Evolutionary conservation across 352 stramenopile species (phyloP), one percentile per base, ranked within the genome.

Genomic region (Peronospora belbahrii): DNA sequence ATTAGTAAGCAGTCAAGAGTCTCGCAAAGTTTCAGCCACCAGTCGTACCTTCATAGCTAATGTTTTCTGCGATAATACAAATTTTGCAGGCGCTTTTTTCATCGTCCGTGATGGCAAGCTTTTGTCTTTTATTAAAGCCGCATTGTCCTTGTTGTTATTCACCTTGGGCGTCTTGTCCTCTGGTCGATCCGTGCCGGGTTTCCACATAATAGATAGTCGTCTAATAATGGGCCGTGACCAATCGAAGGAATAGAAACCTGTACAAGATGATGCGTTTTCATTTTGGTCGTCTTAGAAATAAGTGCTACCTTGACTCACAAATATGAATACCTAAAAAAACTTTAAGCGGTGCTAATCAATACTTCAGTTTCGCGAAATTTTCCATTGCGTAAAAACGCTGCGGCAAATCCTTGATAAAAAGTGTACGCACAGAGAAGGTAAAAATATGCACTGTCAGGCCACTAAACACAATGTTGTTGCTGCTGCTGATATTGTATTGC

Each of bases 21-120:
- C n/a, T n/a, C n/a, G 0, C 15, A 19, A 13, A 38, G 19, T 6
- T 38, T 2, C n/a, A 38, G 27, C 23, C 14, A 31, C 28, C 3
- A 8, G 14, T 24, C 41, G 30, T 20, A 65, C 59, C 72, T 92
- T 92, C 80, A 92, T 92, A 13, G 80, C 80, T 27, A 92, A 61
- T 28, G 80, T 92, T 57, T 92, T 92, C 52, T 87, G 74, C 24
- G 80, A 88, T 19, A 92, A 62, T 42, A 55, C 28, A 19, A 56
- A 31, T 28, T 74, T 73, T 22, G 62, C 35, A 6, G 48, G 40
- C 25, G 52, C 18, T 30, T 59, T 62, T 56, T 70, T 52, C 19
- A 27, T 19, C 4, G 28, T 52, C 15, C 43, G 42, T 24, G 38
- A 14, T 9, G 56, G 52, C 24, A 64, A 9, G 6, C 20, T 27